Evolutionary conservation across 108 stramenopile genomes (phyloP).

Genomic region (Skeletonema costatum): DNA sequence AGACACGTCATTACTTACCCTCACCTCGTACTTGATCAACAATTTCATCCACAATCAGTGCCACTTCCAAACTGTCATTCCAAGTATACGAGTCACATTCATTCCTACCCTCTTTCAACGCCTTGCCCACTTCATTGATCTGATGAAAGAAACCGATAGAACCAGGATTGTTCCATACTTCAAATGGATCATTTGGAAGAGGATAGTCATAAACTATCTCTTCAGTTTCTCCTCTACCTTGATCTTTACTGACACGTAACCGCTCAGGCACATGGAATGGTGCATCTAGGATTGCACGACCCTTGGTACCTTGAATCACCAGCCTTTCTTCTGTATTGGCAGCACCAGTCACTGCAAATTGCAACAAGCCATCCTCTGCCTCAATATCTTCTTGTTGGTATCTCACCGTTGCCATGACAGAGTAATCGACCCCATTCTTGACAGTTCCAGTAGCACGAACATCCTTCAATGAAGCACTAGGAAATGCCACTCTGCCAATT

Average conservation of each 20-base stretch:
- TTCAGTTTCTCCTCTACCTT: slow-evolving; percentile 44
- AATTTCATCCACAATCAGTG: slow-evolving; percentile 51
- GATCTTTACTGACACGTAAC: slow-evolving; percentile 40
- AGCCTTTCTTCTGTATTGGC: slow-evolving; percentile 57
- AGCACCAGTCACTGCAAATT: slow-evolving; percentile 49
- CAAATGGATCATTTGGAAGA: slow-evolving; percentile 49
- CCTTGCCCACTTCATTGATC: slow-evolving; percentile 44
- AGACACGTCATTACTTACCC: neutral
- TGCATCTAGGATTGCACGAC: slow-evolving; percentile 59
- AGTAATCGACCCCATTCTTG: slow-evolving; percentile 53
- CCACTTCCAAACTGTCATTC: slow-evolving; percentile 48
- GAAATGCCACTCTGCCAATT: slow-evolving; percentile 47
- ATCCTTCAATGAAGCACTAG: slow-evolving; percentile 15
- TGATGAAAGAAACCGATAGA: slow-evolving; percentile 56
- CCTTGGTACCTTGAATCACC: slow-evolving; percentile 53
- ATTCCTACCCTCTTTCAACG: slow-evolving; percentile 33
- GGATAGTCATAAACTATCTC: slow-evolving; percentile 46
- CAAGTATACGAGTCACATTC: slow-evolving; percentile 46
- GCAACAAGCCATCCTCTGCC: slow-evolving; percentile 44
- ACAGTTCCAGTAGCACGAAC: slow-evolving; percentile 45
- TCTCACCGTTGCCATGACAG: slow-evolving; percentile 36
- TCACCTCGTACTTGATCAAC: slow-evolving; percentile 31
- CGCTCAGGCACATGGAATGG: slow-evolving; percentile 66
- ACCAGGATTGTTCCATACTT: slow-evolving; percentile 55
- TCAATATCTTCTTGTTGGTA: slow-evolving; percentile 7